A percentile compares a stretch with the other conserved stretches of the same genome.
Evolutionary conservation across 257 asterid species (phyloP).

Genomic region (Ocimum tenuiflorum): DNA sequence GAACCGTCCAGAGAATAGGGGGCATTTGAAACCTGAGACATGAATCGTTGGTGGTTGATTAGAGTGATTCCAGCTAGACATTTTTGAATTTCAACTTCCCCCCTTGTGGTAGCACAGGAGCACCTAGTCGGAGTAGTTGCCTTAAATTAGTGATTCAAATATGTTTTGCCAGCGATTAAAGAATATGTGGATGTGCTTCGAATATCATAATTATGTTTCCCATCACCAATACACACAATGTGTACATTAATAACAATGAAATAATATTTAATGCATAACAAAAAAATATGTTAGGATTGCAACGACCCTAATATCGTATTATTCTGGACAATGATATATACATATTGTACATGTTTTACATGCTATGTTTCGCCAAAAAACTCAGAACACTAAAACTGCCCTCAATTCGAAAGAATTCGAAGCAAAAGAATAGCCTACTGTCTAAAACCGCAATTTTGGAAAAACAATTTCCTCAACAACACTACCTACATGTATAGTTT

Average conservation of each 20-base stretch:
- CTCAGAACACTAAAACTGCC: conserved; percentile 18
- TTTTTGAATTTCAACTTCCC: neutral
- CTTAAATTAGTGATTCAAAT: neutral
- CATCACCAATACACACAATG: neutral
- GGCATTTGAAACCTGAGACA: conserved; percentile 10
- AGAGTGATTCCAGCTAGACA: conserved; percentile 13
- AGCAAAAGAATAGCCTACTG: conserved; percentile 34
- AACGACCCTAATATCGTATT: conserved; percentile 11
- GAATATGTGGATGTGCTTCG: too few relatives aligned
- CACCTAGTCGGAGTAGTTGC: neutral
- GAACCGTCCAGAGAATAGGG: conserved; percentile 40
- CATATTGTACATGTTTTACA: conserved; percentile 35
- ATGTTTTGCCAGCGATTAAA: too few relatives aligned
- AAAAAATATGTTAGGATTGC: neutral
- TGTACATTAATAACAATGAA: too few relatives aligned
- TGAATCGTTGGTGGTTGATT: neutral
- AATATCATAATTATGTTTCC: neutral
- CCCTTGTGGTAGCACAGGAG: neutral
- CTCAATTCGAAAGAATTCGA: conserved; percentile 25
- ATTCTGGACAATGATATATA: conserved; percentile 23
- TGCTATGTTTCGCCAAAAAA: conserved; percentile 20
- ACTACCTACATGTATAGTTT: conserved; percentile 22
- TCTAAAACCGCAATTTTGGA: conserved; percentile 31
- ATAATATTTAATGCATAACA: neutral
- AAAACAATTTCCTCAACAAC: conserved; percentile 31